These are phyloP conservation scores for Teratosphaeria nubilosa DNA, from an alignment of 2,329 filamentous ascomycete genomes.

Conservation along the genomic window DNA sequence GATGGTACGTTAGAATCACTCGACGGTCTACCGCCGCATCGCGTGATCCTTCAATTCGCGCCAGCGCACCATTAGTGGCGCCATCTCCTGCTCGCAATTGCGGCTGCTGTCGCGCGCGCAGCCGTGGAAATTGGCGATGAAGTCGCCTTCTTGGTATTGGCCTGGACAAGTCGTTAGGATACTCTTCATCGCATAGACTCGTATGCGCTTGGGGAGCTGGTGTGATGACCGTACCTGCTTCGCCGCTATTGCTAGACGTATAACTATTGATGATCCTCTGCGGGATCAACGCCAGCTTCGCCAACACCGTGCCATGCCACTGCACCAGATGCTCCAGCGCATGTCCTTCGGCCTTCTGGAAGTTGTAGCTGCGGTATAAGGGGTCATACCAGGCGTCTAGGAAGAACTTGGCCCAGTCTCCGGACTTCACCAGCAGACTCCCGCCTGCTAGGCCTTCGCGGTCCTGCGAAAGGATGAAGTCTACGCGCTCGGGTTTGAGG, in stretches of 20 bases:
- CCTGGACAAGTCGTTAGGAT: slow-evolving; percentile 8
- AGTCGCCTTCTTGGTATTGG: slow-evolving; percentile 70
- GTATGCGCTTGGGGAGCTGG: too few relatives aligned
- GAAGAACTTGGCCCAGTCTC: slow-evolving; percentile 87
- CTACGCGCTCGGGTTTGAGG: slow-evolving; percentile 65
- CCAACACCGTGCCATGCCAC: slow-evolving; percentile 93
- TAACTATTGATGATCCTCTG: slow-evolving; percentile 79
- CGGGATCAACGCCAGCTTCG: slow-evolving; percentile 80
- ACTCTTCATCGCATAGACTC: neutral
- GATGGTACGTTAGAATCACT: neutral
- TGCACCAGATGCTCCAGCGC: slow-evolving; percentile 59
- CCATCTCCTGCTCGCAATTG: slow-evolving; percentile 60
- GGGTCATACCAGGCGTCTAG: slow-evolving; percentile 95
- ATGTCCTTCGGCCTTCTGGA: slow-evolving; percentile 87
- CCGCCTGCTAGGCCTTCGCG: slow-evolving; percentile 63
- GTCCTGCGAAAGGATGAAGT: slow-evolving; percentile 79
- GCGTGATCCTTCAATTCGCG: slow-evolving; percentile 22
- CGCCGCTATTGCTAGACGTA: slow-evolving; percentile 26
- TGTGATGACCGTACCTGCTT: neutral
- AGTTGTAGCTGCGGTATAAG: slow-evolving; percentile 87
- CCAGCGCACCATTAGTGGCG: slow-evolving; percentile 36
- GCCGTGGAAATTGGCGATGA: slow-evolving; percentile 67
- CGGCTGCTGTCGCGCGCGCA: slow-evolving; percentile 49
- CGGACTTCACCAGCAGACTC: slow-evolving; percentile 71
- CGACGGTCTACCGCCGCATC: neutral